These are phyloP conservation scores for Homolaphlyctis polyrhiza DNA, from an alignment of 371 early-diverging fungal species.

Conservation along the genomic window DNA sequence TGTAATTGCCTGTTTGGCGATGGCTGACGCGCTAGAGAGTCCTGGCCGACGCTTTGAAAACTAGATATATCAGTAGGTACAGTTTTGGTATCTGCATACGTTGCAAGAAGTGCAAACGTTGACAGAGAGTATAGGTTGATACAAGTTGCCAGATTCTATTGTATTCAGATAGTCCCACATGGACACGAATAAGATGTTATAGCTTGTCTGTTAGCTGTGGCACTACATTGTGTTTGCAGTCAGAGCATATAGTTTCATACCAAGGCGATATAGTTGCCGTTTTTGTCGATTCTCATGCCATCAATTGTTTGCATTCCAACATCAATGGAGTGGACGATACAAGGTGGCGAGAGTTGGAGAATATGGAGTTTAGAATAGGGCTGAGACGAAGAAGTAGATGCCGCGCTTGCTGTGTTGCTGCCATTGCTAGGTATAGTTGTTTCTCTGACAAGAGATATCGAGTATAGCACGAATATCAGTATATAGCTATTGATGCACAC, in stretches of 20 bases:
- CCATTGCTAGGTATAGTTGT: too few species aligned
- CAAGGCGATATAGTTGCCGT: not conserved
- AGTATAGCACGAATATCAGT: too few species aligned
- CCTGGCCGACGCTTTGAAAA: too few species aligned
- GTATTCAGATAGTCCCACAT: not conserved
- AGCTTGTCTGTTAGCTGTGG: not conserved
- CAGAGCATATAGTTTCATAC: not conserved
- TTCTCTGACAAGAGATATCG: too few species aligned
- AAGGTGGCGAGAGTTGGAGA: too few species aligned
- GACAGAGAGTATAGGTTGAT: not conserved
- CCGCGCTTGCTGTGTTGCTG: too few species aligned
- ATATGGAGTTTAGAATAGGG: too few species aligned
- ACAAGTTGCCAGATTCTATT: constrained; percentile 10
- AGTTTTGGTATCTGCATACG: constrained; percentile 7
- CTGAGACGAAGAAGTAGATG: too few species aligned
- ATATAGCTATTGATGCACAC: too few species aligned
- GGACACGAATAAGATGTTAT: not conserved
- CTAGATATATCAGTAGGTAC: too few species aligned
- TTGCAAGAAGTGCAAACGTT: constrained; percentile 1
- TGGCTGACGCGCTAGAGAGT: too few species aligned
- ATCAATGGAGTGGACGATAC: not conserved
- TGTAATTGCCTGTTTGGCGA: too few species aligned
- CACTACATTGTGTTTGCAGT: not conserved
- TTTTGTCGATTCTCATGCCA: not conserved
- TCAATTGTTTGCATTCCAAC: not conserved